Evolutionary conservation across 1,284 basidiomycete species (phyloP), one percentile per base, ranked within the genome.

Genomic region (Irpex rosettiformis): DNA sequence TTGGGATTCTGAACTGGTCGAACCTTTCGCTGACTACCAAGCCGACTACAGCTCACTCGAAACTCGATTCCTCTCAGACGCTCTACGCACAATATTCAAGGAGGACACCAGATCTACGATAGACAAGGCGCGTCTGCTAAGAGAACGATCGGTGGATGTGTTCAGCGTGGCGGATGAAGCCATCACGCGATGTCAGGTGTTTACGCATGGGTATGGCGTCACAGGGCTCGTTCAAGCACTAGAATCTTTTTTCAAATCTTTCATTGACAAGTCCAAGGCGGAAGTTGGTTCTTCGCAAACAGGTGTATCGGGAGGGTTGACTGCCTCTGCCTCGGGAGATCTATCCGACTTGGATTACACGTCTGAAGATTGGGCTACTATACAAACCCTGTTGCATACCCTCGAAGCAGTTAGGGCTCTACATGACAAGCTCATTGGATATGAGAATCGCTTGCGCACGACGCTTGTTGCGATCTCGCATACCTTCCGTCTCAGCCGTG

Each of bases 11-110:
- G 86, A 89, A 42, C 78, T 97, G 7, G 96, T 94, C 71, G 93
- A 95, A 69, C 93, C 95, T 0, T 97, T 96, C 76, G 77, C 95
- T 18, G 91, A 95, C 67, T 89, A 89, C 62, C 95, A 97, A 68
- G 79, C 84, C 16, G 88, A 94, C 57, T 97, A 96, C 71, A 82
- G 83, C 0, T 74, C 79, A 0, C 78, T 96, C 40, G 95, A 98
- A 72, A 79, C 81, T 47, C 81, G 83, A 8, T 79, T 84, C 54
- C 73, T 96, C 51, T 78, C 85, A 3, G 78, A 85, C 43, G 77
- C 80, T 25, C 78, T 92, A 37, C 73, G 70, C 59, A 72, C 73
- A 55, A 79, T 79, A 47, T 72, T 77, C 52, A 73, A 65, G 45
- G 74, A 70, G 62, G 75, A 79, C 29, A 67, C 72, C 13, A 51